These are phyloP conservation scores for Plasmodium yoelii DNA, from an alignment of 169 alveolate species.

Conservation along the genomic window DNA sequence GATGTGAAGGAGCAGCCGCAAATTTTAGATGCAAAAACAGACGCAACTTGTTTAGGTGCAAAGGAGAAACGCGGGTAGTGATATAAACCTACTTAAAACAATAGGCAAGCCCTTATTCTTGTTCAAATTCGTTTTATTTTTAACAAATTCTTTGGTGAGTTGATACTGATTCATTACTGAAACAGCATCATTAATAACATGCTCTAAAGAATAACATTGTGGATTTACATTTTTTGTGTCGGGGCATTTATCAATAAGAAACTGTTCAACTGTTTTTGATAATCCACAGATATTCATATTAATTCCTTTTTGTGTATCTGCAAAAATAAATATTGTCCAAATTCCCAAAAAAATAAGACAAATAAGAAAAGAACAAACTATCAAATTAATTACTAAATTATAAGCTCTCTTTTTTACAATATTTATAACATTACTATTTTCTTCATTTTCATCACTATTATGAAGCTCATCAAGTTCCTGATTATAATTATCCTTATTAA, in stretches of 20 bases:
- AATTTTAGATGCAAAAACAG: too few relatives aligned
- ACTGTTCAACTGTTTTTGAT: constrained; percentile 11
- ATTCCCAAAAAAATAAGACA: constrained; percentile 13
- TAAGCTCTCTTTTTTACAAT: constrained; percentile 9
- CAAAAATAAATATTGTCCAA: constrained; percentile 1
- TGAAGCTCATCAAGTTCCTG: background rate
- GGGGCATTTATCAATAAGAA: constrained; percentile 25
- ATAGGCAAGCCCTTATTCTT: background rate
- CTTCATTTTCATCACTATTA: background rate
- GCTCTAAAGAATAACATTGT: constrained; percentile 26
- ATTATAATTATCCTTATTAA: background rate
- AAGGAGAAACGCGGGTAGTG: background rate
- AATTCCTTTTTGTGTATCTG: constrained; percentile 27
- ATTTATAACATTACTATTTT: constrained; percentile 6
- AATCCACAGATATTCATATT: constrained; percentile 16
- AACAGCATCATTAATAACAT: background rate
- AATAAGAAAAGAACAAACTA: background rate
- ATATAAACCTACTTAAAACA: constrained; percentile 10
- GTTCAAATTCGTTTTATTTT: background rate
- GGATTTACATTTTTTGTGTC: background rate
- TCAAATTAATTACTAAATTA: constrained; percentile 5
- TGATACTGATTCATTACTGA: constrained; percentile 14
- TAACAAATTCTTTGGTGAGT: background rate
- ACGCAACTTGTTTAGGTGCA: background rate
- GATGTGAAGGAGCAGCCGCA: too few relatives aligned